Base-by-base conservation (phyloP, 345 rosid species). In the Clarkia xantiana region DNA sequence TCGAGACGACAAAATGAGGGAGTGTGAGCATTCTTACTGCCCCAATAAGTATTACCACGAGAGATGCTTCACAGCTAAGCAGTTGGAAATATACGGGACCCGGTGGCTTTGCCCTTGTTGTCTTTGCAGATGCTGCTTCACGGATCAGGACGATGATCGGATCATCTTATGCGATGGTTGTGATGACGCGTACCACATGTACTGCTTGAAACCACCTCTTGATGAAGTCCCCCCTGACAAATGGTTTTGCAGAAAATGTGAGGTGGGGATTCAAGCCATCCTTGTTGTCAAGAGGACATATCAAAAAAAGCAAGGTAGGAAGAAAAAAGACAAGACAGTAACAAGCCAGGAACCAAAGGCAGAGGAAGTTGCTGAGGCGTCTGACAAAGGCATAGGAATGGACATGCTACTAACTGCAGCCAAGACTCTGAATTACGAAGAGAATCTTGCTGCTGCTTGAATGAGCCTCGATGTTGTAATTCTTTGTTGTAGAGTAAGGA, bases 101-200 rank as follows among this genome's bases (percentile, higher is more conserved):
- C 61, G 58, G 46, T 91, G 98, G 98, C 84, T 78, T 57, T 91
- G 98, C 65, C 94, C 98, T 18, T 84, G 96, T 16, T 91, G 98
- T 69, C 59, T 86, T 19, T 91, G 98, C 56, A 71, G 89, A 66
- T 53, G 55, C 25, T 91, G 98, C 77, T 76, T 78, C 11, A 51
- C 71, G n/a, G 87, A 91, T 49, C 74, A 49, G 69, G 94, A 91
- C 45, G 90, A 87, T 60, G 83, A 82, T 50, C 54, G 75, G 67
- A 75, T 91, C 43, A 78, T 91, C 54, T 42, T 91, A 41, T 91
- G 98, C 45, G 98, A 86, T 71, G 79, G 82, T 14, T 91, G 98
- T 68, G 96, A 86, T 70, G 77, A 76, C 56, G 98, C 81, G 18
- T 91, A 80, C 71, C 98, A 91, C 70, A 53, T 84, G 46, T 84